Evolutionary conservation across 2,329 filamentous ascomycete species (phyloP).

Genomic region (Emmonsiellopsis sp.): DNA sequence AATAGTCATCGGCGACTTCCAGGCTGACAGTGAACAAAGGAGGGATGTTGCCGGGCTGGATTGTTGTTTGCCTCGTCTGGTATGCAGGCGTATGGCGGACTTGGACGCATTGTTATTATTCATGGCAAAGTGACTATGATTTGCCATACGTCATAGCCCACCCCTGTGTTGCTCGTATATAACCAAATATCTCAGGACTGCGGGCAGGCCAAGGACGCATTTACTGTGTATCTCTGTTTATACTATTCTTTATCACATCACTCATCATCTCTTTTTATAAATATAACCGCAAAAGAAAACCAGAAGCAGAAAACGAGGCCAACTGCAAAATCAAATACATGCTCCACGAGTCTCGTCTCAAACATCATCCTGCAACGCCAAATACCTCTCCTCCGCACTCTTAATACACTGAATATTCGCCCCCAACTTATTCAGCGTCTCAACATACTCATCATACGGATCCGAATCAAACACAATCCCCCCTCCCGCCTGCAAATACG

Average conservation of each 20-base stretch:
- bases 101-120: no score
- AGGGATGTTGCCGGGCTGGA: no score
- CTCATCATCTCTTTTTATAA: not conserved
- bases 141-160: no score
- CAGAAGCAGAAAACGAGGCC: not conserved
- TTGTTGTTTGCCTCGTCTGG: no score
- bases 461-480: conserved; percentile 94
- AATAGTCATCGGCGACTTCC: no score
- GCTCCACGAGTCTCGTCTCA: not conserved
- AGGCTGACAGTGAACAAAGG: no score
- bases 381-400: conserved; percentile 65
- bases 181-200: no score
- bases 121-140: no score
- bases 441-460: conserved; percentile 81
- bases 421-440: conserved; percentile 93
- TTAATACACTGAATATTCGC: conserved; percentile 85
- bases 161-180: no score
- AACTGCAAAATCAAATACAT: not conserved
- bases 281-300: not conserved
- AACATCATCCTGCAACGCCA: conserved; percentile 31
- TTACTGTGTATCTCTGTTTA: no score
- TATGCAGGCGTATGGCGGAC: no score
- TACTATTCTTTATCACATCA: not conserved
- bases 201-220: no score
- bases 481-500: conserved; percentile 78